These are phyloP conservation scores for Triticum timopheevii DNA, from an alignment of 176 grass and related monocot species.

Conservation along the genomic window DNA sequence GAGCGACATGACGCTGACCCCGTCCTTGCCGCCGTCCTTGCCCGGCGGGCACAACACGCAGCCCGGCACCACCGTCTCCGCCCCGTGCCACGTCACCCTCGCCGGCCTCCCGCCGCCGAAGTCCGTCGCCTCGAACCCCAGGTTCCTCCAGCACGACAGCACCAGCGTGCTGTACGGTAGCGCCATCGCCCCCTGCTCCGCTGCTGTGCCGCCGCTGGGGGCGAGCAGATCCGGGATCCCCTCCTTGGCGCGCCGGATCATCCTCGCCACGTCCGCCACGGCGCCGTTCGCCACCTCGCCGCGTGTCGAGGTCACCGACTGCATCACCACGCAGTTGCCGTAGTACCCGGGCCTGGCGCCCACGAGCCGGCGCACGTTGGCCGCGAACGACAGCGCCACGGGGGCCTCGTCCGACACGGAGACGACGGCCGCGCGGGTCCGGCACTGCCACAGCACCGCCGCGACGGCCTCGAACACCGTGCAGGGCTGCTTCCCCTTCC, in stretches of 20 bases:
- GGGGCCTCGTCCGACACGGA: background rate
- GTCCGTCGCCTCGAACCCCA: background rate
- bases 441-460: conserved; percentile 29
- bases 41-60: background rate
- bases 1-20: background rate
- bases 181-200: background rate
- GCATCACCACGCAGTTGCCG: conserved; percentile 24
- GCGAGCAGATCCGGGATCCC: background rate
- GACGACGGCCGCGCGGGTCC: background rate
- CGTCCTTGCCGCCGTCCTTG: background rate
- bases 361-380: conserved; percentile 27
- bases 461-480: conserved; percentile 27
- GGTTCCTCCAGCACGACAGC: background rate
- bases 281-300: background rate
- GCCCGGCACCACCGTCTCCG: background rate
- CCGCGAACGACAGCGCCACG: background rate
- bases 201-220: background rate
- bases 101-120: conserved; percentile 3
- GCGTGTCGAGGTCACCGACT: background rate
- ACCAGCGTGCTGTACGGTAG: background rate
- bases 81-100: background rate
- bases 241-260: conserved; percentile 13
- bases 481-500: background rate
- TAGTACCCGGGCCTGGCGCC: conserved; percentile 24
- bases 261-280: conserved; percentile 1